These are phyloP conservation scores for Geotrichum aggregatum DNA, from an alignment of 1,139 yeast species.

Conservation along the genomic window DNA sequence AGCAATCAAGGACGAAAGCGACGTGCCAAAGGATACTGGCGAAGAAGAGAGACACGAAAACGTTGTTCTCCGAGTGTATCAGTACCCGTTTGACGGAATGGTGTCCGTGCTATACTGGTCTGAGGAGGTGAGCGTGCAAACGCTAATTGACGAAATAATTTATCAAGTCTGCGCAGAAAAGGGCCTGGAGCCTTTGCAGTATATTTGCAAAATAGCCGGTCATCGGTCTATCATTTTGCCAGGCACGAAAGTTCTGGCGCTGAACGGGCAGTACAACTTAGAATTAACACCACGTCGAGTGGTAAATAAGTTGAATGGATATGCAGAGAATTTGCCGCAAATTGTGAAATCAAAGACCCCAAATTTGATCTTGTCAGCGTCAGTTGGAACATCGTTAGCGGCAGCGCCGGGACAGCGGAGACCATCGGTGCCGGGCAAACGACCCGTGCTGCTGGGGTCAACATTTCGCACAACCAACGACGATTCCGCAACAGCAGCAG, in stretches of 20 bases:
- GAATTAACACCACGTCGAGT: slow-evolving; percentile 35
- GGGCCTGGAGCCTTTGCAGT: slow-evolving; percentile 36
- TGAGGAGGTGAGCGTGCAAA: slow-evolving; percentile 26
- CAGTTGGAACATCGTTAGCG: neutral
- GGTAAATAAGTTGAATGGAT: slow-evolving; percentile 33
- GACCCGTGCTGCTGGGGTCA: too few relatives aligned
- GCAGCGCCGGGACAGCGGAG: neutral
- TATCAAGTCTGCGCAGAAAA: slow-evolving; percentile 37
- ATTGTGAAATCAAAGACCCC: too few relatives aligned
- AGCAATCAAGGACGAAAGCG: neutral
- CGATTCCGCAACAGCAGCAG: slow-evolving; percentile 1
- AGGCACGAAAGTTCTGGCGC: slow-evolving; percentile 20
- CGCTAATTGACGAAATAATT: slow-evolving; percentile 31
- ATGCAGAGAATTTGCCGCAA: slow-evolving; percentile 17
- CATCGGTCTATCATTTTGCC: slow-evolving; percentile 23
- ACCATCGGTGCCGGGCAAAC: slow-evolving; percentile 7
- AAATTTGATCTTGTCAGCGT: slow-evolving; percentile 4
- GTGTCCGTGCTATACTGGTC: slow-evolving; percentile 36
- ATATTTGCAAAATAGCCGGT: slow-evolving; percentile 37
- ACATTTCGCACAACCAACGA: too few relatives aligned
- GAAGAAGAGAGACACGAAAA: slow-evolving; percentile 16
- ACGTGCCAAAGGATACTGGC: neutral
- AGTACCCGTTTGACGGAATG: slow-evolving; percentile 38
- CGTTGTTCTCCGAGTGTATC: slow-evolving; percentile 30
- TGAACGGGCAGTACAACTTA: slow-evolving; percentile 29